phyloP scores from a whole-genome alignment of 2,329 filamentous ascomycete genomes.

The Aspergillus proliferans region DNA sequence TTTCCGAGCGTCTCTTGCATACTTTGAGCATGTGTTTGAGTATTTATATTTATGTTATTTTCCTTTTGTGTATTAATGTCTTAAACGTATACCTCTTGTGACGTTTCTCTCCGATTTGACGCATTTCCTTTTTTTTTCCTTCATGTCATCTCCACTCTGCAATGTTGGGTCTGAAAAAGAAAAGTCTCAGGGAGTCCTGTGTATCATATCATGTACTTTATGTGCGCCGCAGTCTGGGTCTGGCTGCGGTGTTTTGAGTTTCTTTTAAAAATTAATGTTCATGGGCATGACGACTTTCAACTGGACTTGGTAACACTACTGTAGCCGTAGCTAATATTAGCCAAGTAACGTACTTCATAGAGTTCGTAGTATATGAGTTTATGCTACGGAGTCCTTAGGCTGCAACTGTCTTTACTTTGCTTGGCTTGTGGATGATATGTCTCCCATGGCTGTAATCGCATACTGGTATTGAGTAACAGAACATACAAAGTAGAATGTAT shows the following conservation, averaged over 20 bases:
- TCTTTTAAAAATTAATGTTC: conserved; percentile 12
- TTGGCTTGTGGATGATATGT: no score
- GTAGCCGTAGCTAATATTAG: no score
- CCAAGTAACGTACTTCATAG: no score
- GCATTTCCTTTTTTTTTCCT: conserved; percentile 1
- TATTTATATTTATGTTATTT: conserved; percentile 15
- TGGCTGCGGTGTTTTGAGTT: conserved; percentile 5
- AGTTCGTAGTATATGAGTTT: no score
- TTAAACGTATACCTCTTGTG: conserved; percentile 13
- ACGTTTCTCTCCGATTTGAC: conserved; percentile 3
- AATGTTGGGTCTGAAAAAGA: conserved; percentile 15
- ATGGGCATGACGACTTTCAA: neutral
- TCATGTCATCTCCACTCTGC: conserved; percentile 21
- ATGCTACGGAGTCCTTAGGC: no score
- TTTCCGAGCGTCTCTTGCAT: conserved; percentile 31
- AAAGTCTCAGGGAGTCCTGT: conserved; percentile 19
- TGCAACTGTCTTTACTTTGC: no score
- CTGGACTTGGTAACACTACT: no score
- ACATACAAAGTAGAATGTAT: no score
- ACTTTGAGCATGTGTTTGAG: conserved; percentile 21
- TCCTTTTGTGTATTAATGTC: conserved; percentile 20
- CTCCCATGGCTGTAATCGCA: no score
- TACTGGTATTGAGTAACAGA: no score
- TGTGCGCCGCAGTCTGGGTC: conserved; percentile 2
- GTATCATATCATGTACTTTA: conserved; percentile 23